phyloP scores from a whole-genome alignment of 306 rosid genomes.

The Gleditsia sinensis region DNA sequence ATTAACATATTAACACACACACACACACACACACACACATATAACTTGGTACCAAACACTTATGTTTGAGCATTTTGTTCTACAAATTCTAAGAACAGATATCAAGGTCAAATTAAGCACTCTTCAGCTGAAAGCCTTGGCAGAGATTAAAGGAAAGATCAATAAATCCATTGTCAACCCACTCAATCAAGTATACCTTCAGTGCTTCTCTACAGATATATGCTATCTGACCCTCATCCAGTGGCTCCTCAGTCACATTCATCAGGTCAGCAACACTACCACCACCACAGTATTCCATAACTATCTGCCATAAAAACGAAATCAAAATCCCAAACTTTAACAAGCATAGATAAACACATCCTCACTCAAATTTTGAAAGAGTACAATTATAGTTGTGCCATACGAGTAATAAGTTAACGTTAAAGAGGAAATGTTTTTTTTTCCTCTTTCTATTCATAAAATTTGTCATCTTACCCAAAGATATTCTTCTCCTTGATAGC shows the following conservation, averaged over 20 bases:
- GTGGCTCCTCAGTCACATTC: constrained; percentile 78
- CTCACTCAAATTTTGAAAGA: constrained; percentile 8
- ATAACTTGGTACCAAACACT: constrained; percentile 19
- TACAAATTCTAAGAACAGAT: constrained; percentile 22
- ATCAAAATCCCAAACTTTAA: constrained; percentile 41
- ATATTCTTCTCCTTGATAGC: constrained; percentile 99
- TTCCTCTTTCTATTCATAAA: background rate
- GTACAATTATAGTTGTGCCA: constrained; percentile 18
- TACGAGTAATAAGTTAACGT: constrained; percentile 2
- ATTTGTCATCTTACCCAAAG: constrained; percentile 76
- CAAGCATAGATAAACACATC: constrained; percentile 11
- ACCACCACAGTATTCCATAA: constrained; percentile 99
- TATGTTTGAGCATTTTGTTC: background rate
- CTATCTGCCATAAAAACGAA: constrained; percentile 75
- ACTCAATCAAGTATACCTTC: constrained; percentile 63
- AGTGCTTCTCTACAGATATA: constrained; percentile 91
- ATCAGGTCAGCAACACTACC: constrained; percentile 97
- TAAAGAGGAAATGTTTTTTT: background rate
- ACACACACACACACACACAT: background rate
- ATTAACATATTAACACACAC: background rate
- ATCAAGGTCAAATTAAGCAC: constrained; percentile 2
- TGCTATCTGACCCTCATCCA: constrained; percentile 97
- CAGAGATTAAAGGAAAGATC: constrained; percentile 18
- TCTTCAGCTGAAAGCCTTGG: constrained; percentile 16
- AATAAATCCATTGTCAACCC: constrained; percentile 9